Conservation (phyloP, 78 protist species). For the Dictyostelium purpureum region DNA sequence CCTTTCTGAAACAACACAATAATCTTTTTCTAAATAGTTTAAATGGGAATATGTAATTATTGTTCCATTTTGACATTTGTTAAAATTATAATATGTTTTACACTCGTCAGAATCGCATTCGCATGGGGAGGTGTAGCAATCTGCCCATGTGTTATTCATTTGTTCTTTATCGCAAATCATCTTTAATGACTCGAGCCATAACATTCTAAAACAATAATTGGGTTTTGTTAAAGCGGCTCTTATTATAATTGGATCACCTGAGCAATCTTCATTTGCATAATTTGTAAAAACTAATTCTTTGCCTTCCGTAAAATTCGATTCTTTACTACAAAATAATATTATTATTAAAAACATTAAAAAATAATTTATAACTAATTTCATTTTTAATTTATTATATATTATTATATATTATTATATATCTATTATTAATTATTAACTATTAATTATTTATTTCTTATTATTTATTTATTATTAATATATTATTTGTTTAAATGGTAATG, state of each 20-base stretch:
- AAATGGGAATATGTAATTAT: neutral
- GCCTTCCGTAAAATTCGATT: no score
- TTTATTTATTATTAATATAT: neutral
- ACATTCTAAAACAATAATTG: neutral
- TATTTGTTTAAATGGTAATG: neutral
- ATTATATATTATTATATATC: neutral
- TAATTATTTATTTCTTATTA: no score
- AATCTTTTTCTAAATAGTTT: neutral
- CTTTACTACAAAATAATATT: neutral
- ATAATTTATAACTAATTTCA: neutral
- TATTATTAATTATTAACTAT: neutral
- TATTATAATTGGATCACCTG: neutral
- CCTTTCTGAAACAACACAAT: slow-evolving; percentile 13
- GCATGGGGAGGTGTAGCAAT: neutral
- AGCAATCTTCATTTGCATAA: neutral
- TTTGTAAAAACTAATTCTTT: neutral
- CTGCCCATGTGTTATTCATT: neutral
- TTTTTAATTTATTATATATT: neutral
- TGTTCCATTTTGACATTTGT: neutral
- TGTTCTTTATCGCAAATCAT: neutral
- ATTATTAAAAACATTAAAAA: neutral
- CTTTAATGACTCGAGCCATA: neutral
- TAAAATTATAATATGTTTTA: neutral
- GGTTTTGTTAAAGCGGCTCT: neutral
- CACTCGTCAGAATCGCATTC: neutral